phyloP scores from a whole-genome alignment of 2,329 filamentous ascomycete genomes.

The Catunica adiposa region DNA sequence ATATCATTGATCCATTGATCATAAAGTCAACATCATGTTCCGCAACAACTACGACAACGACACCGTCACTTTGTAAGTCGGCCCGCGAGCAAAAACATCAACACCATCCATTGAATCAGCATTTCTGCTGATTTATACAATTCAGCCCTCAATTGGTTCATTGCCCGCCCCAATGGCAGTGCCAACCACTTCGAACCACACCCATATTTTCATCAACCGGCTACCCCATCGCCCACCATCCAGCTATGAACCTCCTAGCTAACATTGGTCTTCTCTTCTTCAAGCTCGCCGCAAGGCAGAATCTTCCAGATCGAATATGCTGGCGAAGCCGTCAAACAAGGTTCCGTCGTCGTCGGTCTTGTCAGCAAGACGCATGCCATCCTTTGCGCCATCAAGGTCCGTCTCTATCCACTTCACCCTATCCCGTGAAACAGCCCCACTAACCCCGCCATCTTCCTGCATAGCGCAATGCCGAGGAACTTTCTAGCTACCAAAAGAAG shows the following conservation, averaged over 20 bases:
- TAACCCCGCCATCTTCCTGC: not conserved
- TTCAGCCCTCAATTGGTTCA: not conserved
- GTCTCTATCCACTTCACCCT: not conserved
- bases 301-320: conserved; percentile 99
- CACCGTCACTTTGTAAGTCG: conserved; percentile 88
- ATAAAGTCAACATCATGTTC: conserved; percentile 54
- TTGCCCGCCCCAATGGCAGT: too few relatives aligned
- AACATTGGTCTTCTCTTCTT: conserved; percentile 15
- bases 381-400: conserved; percentile 87
- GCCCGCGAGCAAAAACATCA: too few relatives aligned
- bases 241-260: not conserved
- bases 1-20: not conserved
- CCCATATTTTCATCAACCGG: not conserved
- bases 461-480: conserved; percentile 97
- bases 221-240: not conserved
- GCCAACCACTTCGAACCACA: not conserved
- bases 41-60: conserved; percentile 99
- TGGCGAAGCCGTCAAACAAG: conserved; percentile 95
- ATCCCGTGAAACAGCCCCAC: not conserved
- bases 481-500: conserved; percentile 99
- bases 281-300: conserved; percentile 90
- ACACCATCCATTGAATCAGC: not conserved
- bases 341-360: conserved; percentile 91
- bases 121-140: not conserved
- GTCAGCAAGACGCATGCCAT: conserved; percentile 97